These are phyloP conservation scores for Galeopsis tetrahit DNA, from an alignment of 257 asterid genomes.

Conservation along the genomic window DNA sequence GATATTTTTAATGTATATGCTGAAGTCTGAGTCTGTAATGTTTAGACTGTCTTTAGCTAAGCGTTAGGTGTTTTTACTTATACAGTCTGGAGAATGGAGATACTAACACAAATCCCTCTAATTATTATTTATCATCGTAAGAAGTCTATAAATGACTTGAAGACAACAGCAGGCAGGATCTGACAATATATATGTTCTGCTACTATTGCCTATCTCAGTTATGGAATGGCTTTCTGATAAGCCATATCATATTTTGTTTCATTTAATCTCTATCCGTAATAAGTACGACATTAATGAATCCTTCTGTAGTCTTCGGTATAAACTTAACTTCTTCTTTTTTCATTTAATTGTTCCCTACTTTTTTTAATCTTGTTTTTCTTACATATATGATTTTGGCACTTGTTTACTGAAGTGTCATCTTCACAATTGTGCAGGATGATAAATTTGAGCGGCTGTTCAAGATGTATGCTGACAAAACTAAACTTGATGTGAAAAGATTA, in stretches of 20 bases:
- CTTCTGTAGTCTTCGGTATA: background rate
- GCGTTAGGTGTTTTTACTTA: background rate
- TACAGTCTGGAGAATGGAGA: background rate
- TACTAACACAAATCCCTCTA: background rate
- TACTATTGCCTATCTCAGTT: background rate
- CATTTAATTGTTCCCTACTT: background rate
- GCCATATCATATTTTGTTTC: background rate
- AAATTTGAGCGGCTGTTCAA: constrained; percentile 80
- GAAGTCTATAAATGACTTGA: background rate
- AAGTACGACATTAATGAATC: background rate
- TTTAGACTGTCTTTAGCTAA: background rate
- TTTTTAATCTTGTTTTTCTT: background rate
- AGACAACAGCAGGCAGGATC: constrained; percentile 6
- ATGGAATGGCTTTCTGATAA: too few species aligned
- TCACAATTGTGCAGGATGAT: constrained; percentile 64
- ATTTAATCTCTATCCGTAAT: background rate
- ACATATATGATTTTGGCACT: background rate
- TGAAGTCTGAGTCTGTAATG: background rate
- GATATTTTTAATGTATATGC: background rate
- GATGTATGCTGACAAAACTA: constrained; percentile 68
- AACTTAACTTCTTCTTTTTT: background rate
- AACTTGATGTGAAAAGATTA: constrained; percentile 58
- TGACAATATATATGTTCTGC: background rate
- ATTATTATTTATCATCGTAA: background rate
- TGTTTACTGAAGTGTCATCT: constrained; percentile 17